A percentile compares a stretch with the other conserved stretches of the same genome.
Conservation (phyloP, 805 yeast species). For the Hanseniaspora valbyensis region DNA sequence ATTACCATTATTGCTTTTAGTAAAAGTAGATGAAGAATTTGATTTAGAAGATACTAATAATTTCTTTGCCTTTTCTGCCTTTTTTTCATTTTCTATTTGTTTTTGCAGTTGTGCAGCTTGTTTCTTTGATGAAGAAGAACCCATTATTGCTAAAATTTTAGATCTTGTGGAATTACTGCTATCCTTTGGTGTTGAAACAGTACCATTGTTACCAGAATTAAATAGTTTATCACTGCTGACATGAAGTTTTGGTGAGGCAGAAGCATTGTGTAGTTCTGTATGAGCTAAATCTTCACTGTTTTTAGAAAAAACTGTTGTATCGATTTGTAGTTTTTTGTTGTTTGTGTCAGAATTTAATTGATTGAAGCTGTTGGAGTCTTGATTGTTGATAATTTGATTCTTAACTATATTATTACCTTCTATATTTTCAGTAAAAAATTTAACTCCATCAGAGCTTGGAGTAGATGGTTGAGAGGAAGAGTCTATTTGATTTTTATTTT, state of each 20-base stretch:
- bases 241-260: background rate
- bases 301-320: too few relatives aligned
- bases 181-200: background rate
- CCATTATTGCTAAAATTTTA: slow-evolving; percentile 14
- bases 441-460: background rate
- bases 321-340: background rate
- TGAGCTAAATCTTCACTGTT: background rate
- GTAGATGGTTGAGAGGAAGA: slow-evolving; percentile 8
- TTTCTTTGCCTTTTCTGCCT: background rate
- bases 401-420: background rate
- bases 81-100: background rate
- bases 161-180: slow-evolving; percentile 5
- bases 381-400: background rate
- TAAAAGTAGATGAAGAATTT: background rate
- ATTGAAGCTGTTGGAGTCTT: background rate
- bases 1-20: background rate
- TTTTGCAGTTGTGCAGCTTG: slow-evolving; percentile 4
- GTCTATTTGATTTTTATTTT: slow-evolving; percentile 17
- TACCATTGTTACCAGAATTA: background rate
- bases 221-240: slow-evolving; percentile 7
- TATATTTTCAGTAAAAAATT: background rate
- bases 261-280: background rate
- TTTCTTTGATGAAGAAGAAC: slow-evolving; percentile 9
- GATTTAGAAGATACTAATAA: background rate
- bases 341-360: background rate